Evolutionary conservation across 768 basidiomycete genomes (phyloP).

Genomic region (Mrakia gelida): DNA sequence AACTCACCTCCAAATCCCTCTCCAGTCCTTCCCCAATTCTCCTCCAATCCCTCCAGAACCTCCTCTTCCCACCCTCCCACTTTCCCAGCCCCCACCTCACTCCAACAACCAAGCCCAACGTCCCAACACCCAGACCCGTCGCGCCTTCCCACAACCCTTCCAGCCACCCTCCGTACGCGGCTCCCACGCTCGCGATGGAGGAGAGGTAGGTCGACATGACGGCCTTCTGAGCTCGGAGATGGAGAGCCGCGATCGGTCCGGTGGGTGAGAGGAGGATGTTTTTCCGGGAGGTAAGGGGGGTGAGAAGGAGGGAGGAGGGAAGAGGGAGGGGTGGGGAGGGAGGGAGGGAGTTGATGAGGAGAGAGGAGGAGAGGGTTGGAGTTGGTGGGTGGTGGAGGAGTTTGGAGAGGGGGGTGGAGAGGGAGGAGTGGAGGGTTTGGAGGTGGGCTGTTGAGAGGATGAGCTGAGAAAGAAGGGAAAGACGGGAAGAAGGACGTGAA

Average conservation of each 20-base stretch:
- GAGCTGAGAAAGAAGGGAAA: conserved; percentile 9
- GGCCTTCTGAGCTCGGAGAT: conserved; percentile 60
- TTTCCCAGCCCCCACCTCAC: conserved; percentile 61
- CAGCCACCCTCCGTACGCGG: conserved; percentile 61
- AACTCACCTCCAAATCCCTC: conserved; percentile 60
- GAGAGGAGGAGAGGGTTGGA: neutral
- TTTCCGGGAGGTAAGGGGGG: conserved; percentile 35
- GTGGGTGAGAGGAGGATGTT: conserved; percentile 61
- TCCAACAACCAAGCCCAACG: conserved; percentile 52
- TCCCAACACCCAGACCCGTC: conserved; percentile 60
- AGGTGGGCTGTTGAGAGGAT: conserved; percentile 11
- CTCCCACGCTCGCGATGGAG: conserved; percentile 51
- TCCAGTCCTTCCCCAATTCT: conserved; percentile 61
- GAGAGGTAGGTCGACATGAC: conserved; percentile 55
- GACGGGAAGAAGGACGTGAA: too few species aligned
- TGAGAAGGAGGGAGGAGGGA: conserved; percentile 42
- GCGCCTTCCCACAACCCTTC: conserved; percentile 54
- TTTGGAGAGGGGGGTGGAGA: neutral
- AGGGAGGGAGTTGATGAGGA: conserved; percentile 23
- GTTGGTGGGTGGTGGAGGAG: conserved; percentile 7
- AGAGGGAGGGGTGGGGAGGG: conserved; percentile 42
- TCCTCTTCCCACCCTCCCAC: conserved; percentile 64
- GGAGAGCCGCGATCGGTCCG: conserved; percentile 57
- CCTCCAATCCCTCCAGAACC: conserved; percentile 65
- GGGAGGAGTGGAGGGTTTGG: neutral